Evolutionary conservation across 768 basidiomycete genomes (phyloP), one percentile per base, ranked within the genome.

Genomic region (Xanthoconium purpureum): DNA sequence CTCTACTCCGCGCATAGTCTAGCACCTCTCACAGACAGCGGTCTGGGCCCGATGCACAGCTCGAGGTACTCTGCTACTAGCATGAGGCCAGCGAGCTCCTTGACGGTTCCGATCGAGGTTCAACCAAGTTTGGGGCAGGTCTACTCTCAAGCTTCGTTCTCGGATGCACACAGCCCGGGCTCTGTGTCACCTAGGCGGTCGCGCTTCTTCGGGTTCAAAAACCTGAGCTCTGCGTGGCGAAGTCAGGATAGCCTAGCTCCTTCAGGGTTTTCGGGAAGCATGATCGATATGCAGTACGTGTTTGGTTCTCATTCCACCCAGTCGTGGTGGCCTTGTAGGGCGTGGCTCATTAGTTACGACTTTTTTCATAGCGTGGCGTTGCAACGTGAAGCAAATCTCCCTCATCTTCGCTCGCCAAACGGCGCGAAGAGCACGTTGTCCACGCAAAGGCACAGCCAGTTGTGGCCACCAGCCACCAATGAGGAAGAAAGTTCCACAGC

Each of bases 221-320:
- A 88, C 62, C 75, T 88, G 44, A 85, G 84, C 55, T 73, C 83
- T 20, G 85, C 85, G 13, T 90, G 86, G 84, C 77, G 82, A 61
- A 92, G 89, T 66, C 88, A 87, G 64, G 88, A 91, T 55, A 92
- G 90, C 68, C 74, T 94, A 38, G 87, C 89, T 2, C 80, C 82
- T n/a, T 89, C 90, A 30, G 89, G 87, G 9, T 80, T 88, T 67
- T 87, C 88, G 4, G 91, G 91, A 51, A 94, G 91, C 64, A 91
- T 94, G 89, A 74, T 93, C 61, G 89, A 93, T 69, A 93, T 94
- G 91, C 91, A 94, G 91, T 93, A 74, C 60, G 89, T 85, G 43
- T 55, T 24, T 47, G 10, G 17, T 43, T 60, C n/a, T 50, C 54
- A 57, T 57, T 14, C 17, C 28, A n/a, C 12, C 13, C 13, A 10